A percentile compares a stretch with the other conserved stretches of the same genome.
These are phyloP conservation scores for Lophiostoma macrostomum DNA, from an alignment of 495 filamentous ascomycete species.

Conservation along the genomic window DNA sequence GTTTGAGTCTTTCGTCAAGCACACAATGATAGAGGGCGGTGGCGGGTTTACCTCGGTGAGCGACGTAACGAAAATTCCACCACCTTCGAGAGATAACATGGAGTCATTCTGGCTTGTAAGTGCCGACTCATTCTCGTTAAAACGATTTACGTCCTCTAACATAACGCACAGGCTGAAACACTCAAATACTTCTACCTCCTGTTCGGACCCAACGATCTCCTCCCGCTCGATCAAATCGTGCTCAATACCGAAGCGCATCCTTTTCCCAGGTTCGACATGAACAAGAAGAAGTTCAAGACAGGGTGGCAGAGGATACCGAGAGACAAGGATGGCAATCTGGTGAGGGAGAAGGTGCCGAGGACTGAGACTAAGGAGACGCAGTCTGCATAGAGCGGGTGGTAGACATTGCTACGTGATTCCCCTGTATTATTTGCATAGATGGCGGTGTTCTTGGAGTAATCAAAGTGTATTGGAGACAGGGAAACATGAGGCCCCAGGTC, in stretches of 20 bases:
- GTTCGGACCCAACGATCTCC: conserved; percentile 79
- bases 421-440: too few relatives aligned
- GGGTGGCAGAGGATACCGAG: conserved; percentile 79
- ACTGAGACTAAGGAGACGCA: neutral
- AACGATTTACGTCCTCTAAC: neutral
- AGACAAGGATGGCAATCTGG: conserved; percentile 35
- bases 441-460: too few relatives aligned
- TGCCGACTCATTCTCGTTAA: conserved; percentile 4
- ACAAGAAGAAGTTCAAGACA: conserved; percentile 67
- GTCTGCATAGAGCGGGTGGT: neutral
- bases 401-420: too few relatives aligned
- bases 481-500: too few relatives aligned
- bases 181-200: conserved; percentile 96
- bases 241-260: conserved; percentile 96
- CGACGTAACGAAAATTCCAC: conserved; percentile 55
- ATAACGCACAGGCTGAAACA: conserved; percentile 70
- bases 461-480: too few relatives aligned
- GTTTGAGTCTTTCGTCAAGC: conserved; percentile 85
- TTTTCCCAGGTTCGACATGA: conserved; percentile 79
- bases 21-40: conserved; percentile 70
- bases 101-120: conserved; percentile 64
- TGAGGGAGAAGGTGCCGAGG: conserved; percentile 11
- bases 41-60: conserved; percentile 75
- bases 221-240: conserved; percentile 80
- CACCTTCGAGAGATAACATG: conserved; percentile 43